Evolutionary conservation across 192 early-diverging fungal genomes (phyloP).

Genomic region (Podila verticillata): DNA sequence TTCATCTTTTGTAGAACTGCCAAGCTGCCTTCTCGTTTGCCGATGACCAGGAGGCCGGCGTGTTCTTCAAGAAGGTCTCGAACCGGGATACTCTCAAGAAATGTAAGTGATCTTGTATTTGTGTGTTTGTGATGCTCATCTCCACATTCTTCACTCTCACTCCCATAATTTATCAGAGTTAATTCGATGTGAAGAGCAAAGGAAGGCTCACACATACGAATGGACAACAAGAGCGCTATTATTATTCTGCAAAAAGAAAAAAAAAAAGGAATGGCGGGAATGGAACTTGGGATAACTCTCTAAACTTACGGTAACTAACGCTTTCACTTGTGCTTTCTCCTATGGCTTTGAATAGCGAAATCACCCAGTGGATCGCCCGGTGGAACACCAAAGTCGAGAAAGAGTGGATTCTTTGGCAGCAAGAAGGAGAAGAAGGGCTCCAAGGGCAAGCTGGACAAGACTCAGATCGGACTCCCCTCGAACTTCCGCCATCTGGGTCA

Average conservation of each 20-base stretch:
- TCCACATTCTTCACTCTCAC: slow-evolving; percentile 17
- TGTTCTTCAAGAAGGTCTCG: slow-evolving; percentile 72
- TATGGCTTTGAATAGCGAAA: slow-evolving; percentile 36
- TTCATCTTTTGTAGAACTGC: slow-evolving; percentile 51
- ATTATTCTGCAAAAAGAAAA: too few species aligned
- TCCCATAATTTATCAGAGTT: not conserved
- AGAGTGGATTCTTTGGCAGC: slow-evolving; percentile 50
- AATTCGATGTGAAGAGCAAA: too few species aligned
- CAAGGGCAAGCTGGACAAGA: slow-evolving; percentile 66
- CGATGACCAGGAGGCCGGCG: slow-evolving; percentile 70
- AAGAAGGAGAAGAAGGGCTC: slow-evolving; percentile 56
- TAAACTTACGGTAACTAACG: too few species aligned
- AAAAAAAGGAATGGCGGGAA: too few species aligned
- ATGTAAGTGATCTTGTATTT: slow-evolving; percentile 22
- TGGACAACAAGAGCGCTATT: too few species aligned
- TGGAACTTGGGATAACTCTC: too few species aligned
- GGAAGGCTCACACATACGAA: too few species aligned
- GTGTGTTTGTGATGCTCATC: slow-evolving; percentile 28
- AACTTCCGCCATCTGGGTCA: slow-evolving; percentile 66
- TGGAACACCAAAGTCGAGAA: slow-evolving; percentile 52
- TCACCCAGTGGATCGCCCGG: slow-evolving; percentile 35
- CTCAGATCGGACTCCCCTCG: slow-evolving; percentile 66
- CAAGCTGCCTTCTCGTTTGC: slow-evolving; percentile 78
- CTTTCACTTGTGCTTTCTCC: too few species aligned
- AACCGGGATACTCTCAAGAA: slow-evolving; percentile 57